Conservation (phyloP, 1,139 yeast genomes). For the Yamadazyma spencermartinsiae region DNA sequence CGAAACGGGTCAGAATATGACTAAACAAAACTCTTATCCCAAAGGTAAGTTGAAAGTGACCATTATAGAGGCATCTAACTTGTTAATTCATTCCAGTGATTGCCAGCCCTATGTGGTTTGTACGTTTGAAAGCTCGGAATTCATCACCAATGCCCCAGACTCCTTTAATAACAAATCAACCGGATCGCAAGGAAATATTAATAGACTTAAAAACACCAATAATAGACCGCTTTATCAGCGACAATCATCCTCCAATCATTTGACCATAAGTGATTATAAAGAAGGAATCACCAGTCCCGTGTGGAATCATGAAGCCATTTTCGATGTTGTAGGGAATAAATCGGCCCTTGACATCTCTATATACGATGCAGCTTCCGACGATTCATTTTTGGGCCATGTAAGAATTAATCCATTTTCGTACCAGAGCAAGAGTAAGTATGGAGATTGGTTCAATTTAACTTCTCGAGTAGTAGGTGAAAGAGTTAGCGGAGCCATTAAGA, state of each 20-base stretch:
- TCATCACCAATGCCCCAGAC: conserved; percentile 80
- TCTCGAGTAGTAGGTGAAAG: conserved; percentile 76
- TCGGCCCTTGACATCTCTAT: conserved; percentile 85
- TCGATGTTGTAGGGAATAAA: conserved; percentile 84
- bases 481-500: conserved; percentile 74
- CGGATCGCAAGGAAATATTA: conserved; percentile 12
- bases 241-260: conserved; percentile 66
- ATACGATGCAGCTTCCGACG: conserved; percentile 81
- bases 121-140: conserved; percentile 90
- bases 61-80: conserved; percentile 75
- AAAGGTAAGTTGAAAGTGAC: conserved; percentile 82
- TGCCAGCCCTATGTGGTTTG: conserved; percentile 87
- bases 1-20: conserved; percentile 41
- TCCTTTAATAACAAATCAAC: conserved; percentile 44
- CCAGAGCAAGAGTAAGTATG: conserved; percentile 23
- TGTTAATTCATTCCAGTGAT: conserved; percentile 50
- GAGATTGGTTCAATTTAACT: conserved; percentile 73
- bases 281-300: conserved; percentile 54
- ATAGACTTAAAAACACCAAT: conserved; percentile 12
- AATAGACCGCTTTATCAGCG: conserved; percentile 56
- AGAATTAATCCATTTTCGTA: conserved; percentile 65
- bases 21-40: conserved; percentile 40
- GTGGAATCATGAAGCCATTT: conserved; percentile 90
- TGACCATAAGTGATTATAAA: conserved; percentile 33
- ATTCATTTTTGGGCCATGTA: conserved; percentile 83